Conservation (phyloP, 1,284 basidiomycete species). For the Pholiota adiposa region DNA sequence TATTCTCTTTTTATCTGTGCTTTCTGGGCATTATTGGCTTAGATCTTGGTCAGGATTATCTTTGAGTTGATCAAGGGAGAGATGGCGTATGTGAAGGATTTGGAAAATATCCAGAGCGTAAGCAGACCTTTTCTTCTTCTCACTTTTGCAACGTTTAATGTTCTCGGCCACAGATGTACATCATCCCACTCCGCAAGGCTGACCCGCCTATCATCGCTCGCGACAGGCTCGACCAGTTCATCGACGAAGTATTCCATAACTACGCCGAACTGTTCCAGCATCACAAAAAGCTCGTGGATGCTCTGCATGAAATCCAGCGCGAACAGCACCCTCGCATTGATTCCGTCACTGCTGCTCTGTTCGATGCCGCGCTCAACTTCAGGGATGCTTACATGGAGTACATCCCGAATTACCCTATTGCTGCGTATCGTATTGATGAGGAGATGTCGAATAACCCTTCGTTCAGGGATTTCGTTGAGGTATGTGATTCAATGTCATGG, state of each 20-base stretch:
- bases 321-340: constrained; percentile 89
- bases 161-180: constrained; percentile 62
- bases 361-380: constrained; percentile 92
- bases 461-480: constrained; percentile 83
- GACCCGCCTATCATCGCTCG: constrained; percentile 80
- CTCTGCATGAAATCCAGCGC: constrained; percentile 84
- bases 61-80: constrained; percentile 97
- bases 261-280: constrained; percentile 79
- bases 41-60: constrained; percentile 66
- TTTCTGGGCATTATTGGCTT: not conserved
- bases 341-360: constrained; percentile 84
- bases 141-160: not conserved
- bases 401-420: constrained; percentile 92
- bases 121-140: constrained; percentile 37
- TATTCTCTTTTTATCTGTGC: constrained; percentile 17
- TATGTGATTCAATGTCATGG: not conserved
- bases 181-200: constrained; percentile 74
- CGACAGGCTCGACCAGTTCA: constrained; percentile 77
- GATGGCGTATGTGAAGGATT: constrained; percentile 93
- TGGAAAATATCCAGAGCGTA: constrained; percentile 86
- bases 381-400: constrained; percentile 92
- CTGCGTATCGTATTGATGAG: constrained; percentile 88
- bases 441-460: constrained; percentile 81
- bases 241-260: constrained; percentile 94
- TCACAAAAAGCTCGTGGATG: constrained; percentile 77